Base-by-base conservation (phyloP, 1,284 basidiomycete genomes). In the Tylopilus orsonianus region DNA sequence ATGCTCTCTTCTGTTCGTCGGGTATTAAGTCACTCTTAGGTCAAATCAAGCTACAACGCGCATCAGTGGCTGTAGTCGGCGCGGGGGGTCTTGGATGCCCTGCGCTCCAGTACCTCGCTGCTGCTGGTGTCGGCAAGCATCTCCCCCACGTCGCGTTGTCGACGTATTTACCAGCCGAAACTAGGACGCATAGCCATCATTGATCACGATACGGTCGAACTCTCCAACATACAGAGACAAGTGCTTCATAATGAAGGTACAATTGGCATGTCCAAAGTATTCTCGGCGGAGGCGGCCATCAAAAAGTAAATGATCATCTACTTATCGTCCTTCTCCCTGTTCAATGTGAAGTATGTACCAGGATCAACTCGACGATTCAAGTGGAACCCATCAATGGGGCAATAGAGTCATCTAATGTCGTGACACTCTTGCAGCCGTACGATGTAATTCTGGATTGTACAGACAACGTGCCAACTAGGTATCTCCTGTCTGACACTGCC, bases 61-160 rank as follows among this genome's bases (percentile, higher is more conserved):
- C 93, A 0, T 85, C 84, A 3, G 85, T 97, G 0, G 83, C 87
- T 2, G 91, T 99, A 1, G 81, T 99, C 4, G 97, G 97, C 16
- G 96, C 95, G 2, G 97, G 97, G 0, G 97, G 96, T 4, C 78
- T 99, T 7, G 97, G 97, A 12, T 99, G 97, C 67, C 96, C 97
- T 33, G 90, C 91, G 10, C 74, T 99, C 33, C 93, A 97, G 62
- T 97, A 99, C 66, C 81, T 99, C 8, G 92, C 85, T 7, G 88
- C 93, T 7, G 89, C 92, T 12, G 97, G 97, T 26, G 79, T 99
- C 45, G 97, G 95, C 90, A 58, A 56, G 80, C 39, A 52, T 39
- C 50, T 37, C 34, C 14, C 42, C 23, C 23, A 38, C 39, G 30
- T 39, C 39, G 41, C n/a, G 32, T 22, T 38, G 30, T 29, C 36